phyloP scores from a whole-genome alignment of 108 stramenopile genomes.

The Cyclotella kingstonii region DNA sequence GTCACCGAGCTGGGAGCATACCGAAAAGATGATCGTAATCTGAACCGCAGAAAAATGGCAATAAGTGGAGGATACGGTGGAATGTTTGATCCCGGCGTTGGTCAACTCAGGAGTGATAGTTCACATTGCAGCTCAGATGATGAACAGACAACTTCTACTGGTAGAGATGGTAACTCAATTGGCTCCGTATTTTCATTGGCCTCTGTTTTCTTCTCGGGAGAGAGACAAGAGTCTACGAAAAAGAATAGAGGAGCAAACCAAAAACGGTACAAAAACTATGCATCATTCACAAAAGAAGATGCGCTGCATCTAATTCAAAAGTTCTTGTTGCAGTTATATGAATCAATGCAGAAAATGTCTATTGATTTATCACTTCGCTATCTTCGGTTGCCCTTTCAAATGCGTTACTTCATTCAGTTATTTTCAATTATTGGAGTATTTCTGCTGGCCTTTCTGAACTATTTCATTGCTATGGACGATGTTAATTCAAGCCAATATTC shows the following conservation, averaged over 20 bases:
- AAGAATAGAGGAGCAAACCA: too few species aligned
- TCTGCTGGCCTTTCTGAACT: conserved; percentile 31
- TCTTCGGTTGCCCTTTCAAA: conserved; percentile 16
- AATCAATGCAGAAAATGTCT: not conserved
- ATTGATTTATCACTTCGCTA: conserved; percentile 1
- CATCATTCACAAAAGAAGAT: not conserved
- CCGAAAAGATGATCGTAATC: not conserved
- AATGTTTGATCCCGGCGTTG: conserved; percentile 23
- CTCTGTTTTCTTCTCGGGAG: not conserved
- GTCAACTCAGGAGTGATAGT: not conserved
- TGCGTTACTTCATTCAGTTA: conserved; percentile 25
- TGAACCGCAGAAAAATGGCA: conserved; percentile 22
- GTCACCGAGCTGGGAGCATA: too few species aligned
- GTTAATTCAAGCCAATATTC: not conserved
- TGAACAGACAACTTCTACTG: not conserved
- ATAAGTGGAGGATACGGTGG: conserved; percentile 39
- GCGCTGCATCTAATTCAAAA: not conserved
- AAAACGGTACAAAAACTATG: not conserved
- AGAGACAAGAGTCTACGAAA: too few species aligned
- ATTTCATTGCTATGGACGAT: conserved; percentile 32
- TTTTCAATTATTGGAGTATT: conserved; percentile 27
- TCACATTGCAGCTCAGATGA: not conserved
- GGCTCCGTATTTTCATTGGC: conserved; percentile 2
- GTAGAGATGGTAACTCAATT: not conserved
- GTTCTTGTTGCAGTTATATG: not conserved